Evolutionary conservation across 768 basidiomycete genomes (phyloP).

Genomic region (Amyloporia xantha): DNA sequence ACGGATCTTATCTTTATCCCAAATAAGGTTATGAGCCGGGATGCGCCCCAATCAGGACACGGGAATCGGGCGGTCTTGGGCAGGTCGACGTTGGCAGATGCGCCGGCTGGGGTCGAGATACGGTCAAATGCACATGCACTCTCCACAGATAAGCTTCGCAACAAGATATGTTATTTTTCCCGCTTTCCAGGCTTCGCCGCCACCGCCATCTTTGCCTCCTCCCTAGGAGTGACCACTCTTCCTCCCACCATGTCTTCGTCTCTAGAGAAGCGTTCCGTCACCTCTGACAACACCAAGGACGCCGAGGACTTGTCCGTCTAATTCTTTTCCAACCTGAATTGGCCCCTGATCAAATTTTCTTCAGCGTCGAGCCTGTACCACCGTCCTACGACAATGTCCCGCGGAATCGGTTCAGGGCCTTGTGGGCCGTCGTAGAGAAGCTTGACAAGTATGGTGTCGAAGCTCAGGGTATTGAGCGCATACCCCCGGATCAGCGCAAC

Average conservation of each 20-base stretch:
- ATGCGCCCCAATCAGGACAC: background rate
- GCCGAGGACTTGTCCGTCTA: conserved; percentile 1
- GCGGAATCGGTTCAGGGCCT: background rate
- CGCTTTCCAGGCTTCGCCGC: background rate
- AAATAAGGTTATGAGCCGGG: too few relatives aligned
- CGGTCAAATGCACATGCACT: background rate
- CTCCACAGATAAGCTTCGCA: background rate
- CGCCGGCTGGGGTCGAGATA: too few relatives aligned
- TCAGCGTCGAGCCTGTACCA: background rate
- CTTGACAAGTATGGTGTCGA: conserved; percentile 28
- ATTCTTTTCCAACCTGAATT: background rate
- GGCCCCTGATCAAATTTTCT: background rate
- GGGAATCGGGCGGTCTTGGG: background rate
- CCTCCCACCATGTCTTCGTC: background rate
- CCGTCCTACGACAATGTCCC: background rate
- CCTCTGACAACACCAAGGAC: background rate
- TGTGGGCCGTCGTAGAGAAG: conserved; percentile 3
- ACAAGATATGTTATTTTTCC: background rate
- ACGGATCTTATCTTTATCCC: too few relatives aligned
- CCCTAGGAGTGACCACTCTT: too few relatives aligned
- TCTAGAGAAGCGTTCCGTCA: background rate
- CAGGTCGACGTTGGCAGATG: background rate
- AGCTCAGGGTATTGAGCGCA: conserved; percentile 30
- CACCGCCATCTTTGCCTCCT: background rate
- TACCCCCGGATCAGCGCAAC: conserved; percentile 21